phyloP scores from a whole-genome alignment of 2,329 filamentous ascomycete genomes.

The Neodidymelliopsis sp. region DNA sequence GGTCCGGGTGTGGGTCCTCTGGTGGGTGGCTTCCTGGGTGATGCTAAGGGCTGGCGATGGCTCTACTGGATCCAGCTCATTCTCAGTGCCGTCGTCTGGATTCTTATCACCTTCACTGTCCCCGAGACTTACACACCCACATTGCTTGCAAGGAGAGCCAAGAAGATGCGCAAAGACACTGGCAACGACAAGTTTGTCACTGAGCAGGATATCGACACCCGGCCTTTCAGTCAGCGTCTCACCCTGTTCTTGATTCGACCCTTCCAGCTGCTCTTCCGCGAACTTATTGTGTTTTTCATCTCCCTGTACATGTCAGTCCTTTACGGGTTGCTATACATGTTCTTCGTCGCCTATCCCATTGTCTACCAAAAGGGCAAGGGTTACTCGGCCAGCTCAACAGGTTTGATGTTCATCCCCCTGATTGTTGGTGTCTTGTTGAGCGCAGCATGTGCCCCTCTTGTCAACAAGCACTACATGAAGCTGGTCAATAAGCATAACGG shows the following conservation, averaged over 20 bases:
- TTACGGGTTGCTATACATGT: slow-evolving; percentile 76
- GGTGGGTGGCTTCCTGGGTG: slow-evolving; percentile 74
- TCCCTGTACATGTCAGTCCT: slow-evolving; percentile 85
- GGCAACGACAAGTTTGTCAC: slow-evolving; percentile 74
- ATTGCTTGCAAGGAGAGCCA: slow-evolving; percentile 74
- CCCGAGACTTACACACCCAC: slow-evolving; percentile 88
- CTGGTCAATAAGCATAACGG: slow-evolving; percentile 70
- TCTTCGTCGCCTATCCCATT: slow-evolving; percentile 65
- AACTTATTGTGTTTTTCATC: slow-evolving; percentile 86
- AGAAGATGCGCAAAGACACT: slow-evolving; percentile 73
- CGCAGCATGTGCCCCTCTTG: slow-evolving; percentile 70
- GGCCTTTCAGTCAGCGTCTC: slow-evolving; percentile 73
- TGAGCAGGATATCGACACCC: slow-evolving; percentile 78
- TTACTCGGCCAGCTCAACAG: slow-evolving; percentile 75
- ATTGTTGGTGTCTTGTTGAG: slow-evolving; percentile 76
- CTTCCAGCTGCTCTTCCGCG: slow-evolving; percentile 83
- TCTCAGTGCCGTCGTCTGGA: slow-evolving; percentile 71
- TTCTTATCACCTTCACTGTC: slow-evolving; percentile 84
- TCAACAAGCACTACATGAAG: slow-evolving; percentile 83
- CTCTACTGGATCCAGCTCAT: slow-evolving; percentile 89
- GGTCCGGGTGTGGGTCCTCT: slow-evolving; percentile 74
- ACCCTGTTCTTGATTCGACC: slow-evolving; percentile 79
- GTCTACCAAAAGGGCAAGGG: slow-evolving; percentile 83
- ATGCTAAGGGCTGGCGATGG: slow-evolving; percentile 79
- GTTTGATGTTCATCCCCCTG: slow-evolving; percentile 86